Percentiles rank a stretch among this genome's conserved stretches.
phyloP scores from a whole-genome alignment of 129 eudicot genomes.

The Flaveria brownii region DNA sequence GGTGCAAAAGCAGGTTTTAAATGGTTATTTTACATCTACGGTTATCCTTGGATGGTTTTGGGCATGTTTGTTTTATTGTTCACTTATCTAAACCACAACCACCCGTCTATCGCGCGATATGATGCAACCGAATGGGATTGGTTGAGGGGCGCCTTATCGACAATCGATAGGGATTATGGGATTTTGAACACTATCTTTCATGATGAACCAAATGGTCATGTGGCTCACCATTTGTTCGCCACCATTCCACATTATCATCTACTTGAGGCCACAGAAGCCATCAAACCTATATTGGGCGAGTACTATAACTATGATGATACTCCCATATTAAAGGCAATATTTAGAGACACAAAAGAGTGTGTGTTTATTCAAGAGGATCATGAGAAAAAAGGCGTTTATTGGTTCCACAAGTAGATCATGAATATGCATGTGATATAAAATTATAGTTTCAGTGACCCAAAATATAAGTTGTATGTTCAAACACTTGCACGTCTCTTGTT shows the following conservation, averaged over 20 bases:
- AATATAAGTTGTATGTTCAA: too few species aligned
- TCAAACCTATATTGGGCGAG: constrained; percentile 34
- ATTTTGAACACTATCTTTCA: constrained; percentile 30
- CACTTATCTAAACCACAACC: constrained; percentile 35
- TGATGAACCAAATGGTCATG: constrained; percentile 27
- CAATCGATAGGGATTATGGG: constrained; percentile 37
- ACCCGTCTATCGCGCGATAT: constrained; percentile 35
- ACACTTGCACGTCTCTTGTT: too few species aligned
- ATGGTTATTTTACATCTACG: constrained; percentile 35
- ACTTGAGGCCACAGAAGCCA: constrained; percentile 29
- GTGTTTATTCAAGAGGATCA: constrained; percentile 18
- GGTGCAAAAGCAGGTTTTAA: constrained; percentile 12
- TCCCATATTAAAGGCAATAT: constrained; percentile 8
- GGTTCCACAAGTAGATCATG: constrained; percentile 24
- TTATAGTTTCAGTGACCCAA: too few species aligned
- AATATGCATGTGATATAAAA: too few species aligned
- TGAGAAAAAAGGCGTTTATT: constrained; percentile 31
- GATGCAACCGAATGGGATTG: constrained; percentile 43
- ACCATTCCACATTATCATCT: constrained; percentile 39
- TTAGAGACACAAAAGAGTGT: constrained; percentile 20
- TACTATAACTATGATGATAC: constrained; percentile 32
- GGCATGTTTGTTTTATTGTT: constrained; percentile 20
- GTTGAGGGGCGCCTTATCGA: constrained; percentile 41
- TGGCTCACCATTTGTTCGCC: constrained; percentile 37
- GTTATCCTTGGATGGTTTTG: constrained; percentile 32